Evolutionary conservation across 2,329 filamentous ascomycete genomes (phyloP).

Genomic region (Hypocreales sp.): DNA sequence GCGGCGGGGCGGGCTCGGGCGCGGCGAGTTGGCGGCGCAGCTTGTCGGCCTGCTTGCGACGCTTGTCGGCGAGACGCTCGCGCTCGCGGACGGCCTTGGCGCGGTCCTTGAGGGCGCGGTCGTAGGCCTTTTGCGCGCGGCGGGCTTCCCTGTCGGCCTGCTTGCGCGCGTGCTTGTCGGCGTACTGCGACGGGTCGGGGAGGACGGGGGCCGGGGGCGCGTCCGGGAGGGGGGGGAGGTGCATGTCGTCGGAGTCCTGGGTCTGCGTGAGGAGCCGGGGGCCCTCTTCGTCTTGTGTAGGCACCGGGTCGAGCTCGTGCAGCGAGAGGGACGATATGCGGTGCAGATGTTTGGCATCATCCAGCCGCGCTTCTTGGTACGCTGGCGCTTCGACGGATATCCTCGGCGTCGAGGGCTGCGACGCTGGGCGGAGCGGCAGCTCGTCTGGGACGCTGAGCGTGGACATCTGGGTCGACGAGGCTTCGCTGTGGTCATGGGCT

Average conservation of each 20-base stretch:
- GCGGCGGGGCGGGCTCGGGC: too few species aligned
- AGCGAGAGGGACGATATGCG: too few species aligned
- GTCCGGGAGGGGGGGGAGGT: constrained; percentile 27
- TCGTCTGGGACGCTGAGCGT: not conserved
- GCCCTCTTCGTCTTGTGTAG: too few species aligned
- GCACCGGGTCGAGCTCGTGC: too few species aligned
- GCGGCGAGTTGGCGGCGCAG: constrained; percentile 1
- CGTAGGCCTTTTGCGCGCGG: constrained; percentile 46
- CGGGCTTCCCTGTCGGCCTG: constrained; percentile 54
- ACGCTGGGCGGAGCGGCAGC: not conserved
- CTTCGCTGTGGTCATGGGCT: not conserved
- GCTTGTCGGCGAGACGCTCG: constrained; percentile 41
- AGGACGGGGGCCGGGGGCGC: constrained; percentile 27
- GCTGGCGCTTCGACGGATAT: not conserved
- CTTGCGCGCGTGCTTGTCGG: constrained; percentile 50
- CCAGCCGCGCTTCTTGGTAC: not conserved
- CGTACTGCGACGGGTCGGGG: constrained; percentile 41
- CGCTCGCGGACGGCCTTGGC: constrained; percentile 48
- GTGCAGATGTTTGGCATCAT: not conserved
- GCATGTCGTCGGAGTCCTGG: constrained; percentile 5
- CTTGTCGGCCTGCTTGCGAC: constrained; percentile 27
- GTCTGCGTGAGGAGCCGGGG: too few species aligned
- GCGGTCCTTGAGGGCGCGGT: constrained; percentile 50
- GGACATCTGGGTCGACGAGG: not conserved
- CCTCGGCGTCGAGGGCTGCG: not conserved